phyloP scores from a whole-genome alignment of 192 early-diverging fungal genomes.

The Backusella circina region DNA sequence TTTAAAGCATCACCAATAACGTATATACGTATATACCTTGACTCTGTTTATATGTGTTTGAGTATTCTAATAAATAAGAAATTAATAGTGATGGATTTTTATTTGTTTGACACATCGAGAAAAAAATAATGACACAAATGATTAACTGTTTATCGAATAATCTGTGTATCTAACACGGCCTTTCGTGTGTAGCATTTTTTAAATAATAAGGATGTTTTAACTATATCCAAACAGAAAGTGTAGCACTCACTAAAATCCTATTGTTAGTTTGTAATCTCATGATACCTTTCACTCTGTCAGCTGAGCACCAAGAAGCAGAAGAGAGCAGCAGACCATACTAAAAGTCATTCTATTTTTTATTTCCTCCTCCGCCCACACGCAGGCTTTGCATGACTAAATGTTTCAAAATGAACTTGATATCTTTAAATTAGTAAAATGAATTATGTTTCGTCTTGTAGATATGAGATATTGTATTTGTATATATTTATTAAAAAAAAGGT shows the following conservation, averaged over 20 bases:
- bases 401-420: background rate
- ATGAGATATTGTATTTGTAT: background rate
- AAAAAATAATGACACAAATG: background rate
- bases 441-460: background rate
- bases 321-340: slow-evolving; percentile 15
- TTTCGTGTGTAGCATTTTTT: slow-evolving; percentile 2
- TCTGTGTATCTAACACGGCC: background rate
- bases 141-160: background rate
- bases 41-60: background rate
- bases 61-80: background rate
- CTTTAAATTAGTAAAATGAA: background rate
- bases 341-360: slow-evolving; percentile 6
- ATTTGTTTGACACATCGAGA: background rate
- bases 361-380: background rate
- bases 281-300: background rate
- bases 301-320: background rate
- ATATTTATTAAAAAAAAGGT: background rate
- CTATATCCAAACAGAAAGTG: background rate
- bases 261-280: background rate
- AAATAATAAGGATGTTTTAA: background rate
- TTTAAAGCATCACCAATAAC: background rate
- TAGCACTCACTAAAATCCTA: background rate
- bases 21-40: background rate
- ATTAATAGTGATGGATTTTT: background rate
- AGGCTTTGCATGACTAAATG: background rate